Evolutionary conservation across 176 grass and related monocot genomes (phyloP), one percentile per base, ranked within the genome.

Genomic region (Aegilops bicornis): DNA sequence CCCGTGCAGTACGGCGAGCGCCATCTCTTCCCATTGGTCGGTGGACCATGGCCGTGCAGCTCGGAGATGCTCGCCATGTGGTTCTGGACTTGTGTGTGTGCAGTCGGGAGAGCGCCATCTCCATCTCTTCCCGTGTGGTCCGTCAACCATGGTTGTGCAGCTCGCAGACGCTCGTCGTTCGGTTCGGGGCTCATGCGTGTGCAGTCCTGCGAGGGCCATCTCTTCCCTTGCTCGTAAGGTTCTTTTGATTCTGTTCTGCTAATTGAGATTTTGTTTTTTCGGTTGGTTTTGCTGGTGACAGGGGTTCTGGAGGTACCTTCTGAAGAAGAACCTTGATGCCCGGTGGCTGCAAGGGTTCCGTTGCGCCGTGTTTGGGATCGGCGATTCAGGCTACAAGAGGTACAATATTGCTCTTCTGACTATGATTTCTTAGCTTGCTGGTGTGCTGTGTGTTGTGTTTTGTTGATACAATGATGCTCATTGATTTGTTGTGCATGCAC

Each of bases 361-460:
- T 10, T 89, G 92, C 80, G 90, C 96, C 27, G 93, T 98, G 27
- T 95, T 98, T 87, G 96, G 96, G 29, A 83, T 98, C 13, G 90
- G 93, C 10, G 93, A 98, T 88, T 95, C 93, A 31, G 91, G 96
- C 5, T 98, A 95, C 84, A 91, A 89, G 78, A 88, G 94, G 84
- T 98, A 98, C 86, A 98, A 95, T 82, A 93, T 95, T 70, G 84
- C 82, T 14, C 4, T 61, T 37, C 68, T 59, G 10, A 7, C 23
- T 33, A 19, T 10, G 11, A 72, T 33, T 54, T 30, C 48, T 10
- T 42, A 42, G 39, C 39, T 42, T 42, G 39, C 39, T 10, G 39
- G 9, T 42, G 9, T 6, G 39, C 9, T 42, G 39, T 2, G 39
- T 33, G 3, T 2, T 31, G 30, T 31, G 30, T 31, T 31, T 31